Base-by-base conservation (phyloP, 768 basidiomycete species). In the Agaricus blazei region DNA sequence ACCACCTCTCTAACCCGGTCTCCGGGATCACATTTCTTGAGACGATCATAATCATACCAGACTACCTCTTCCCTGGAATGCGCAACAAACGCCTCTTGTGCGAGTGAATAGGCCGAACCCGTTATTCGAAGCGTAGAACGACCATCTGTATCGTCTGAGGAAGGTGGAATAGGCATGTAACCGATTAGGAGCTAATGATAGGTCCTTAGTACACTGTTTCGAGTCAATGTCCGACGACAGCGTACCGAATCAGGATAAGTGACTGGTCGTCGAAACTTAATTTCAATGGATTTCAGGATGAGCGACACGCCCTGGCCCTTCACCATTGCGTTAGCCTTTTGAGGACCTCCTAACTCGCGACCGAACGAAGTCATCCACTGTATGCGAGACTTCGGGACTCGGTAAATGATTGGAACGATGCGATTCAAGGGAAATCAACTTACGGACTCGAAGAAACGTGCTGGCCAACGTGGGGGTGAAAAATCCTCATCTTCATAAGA, bases 31-130 rank as follows among this genome's bases (percentile, higher is more conserved):
- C 80, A 81, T 67, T 87, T 90, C 67, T 69, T 75, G 51, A 87
- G 74, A 15, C 60, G 72, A 54, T 87, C 84, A 59, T 90, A 90
- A 65, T 90, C 84, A 58, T 88, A 90, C 88, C 88, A 90, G 8
- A 88, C 88, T 19, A 87, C 63, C 3, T 77, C 75, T 54, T 84
- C 80, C 60, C 83, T 80, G 2, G 85, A 81, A 57, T 82, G 78
- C 0, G 87, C 80, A 5, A 88, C 88, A 51, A 87, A 75, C 9
- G 78, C 71, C 41, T 75, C 71, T 65, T 89, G 88, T 12, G 72
- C 62, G 44, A 86, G 74, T 9, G 88, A 89, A 67, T 84, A 90
- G 8, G 85, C 81, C 15, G 75, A 75, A 9, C 80, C 78, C 6
- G 68, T 67, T 46, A 84, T 70, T 43, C 72, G 68, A 64, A 90